Conservation (phyloP, 2,329 filamentous ascomycete genomes). For the Grosmannia huntii region DNA sequence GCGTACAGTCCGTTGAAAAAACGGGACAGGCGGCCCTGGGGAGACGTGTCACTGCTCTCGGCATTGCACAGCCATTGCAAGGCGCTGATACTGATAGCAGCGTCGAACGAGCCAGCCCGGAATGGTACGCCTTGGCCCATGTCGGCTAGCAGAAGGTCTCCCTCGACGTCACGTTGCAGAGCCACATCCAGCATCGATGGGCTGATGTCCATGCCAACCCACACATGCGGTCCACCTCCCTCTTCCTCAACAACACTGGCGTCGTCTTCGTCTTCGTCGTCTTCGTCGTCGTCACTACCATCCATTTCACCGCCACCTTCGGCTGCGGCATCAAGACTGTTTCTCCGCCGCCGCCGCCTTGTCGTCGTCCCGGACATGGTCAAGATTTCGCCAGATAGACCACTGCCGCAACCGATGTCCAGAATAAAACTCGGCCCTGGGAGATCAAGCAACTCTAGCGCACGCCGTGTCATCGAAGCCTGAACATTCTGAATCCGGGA, state of each 20-base stretch:
- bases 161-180: constrained; percentile 80
- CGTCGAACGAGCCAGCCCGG: constrained; percentile 82
- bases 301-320: background rate
- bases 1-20: constrained; percentile 94
- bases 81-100: constrained; percentile 85
- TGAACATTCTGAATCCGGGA: constrained; percentile 95
- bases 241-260: constrained; percentile 40
- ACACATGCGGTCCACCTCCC: constrained; percentile 76
- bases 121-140: constrained; percentile 95
- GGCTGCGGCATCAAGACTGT: background rate
- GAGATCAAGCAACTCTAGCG: constrained; percentile 81
- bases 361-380: constrained; percentile 27
- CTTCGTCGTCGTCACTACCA: background rate
- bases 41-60: constrained; percentile 72
- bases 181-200: constrained; percentile 96
- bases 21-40: constrained; percentile 61
- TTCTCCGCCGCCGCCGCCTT: background rate
- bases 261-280: constrained; percentile 3
- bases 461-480: constrained; percentile 84
- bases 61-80: constrained; percentile 99
- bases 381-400: constrained; percentile 87
- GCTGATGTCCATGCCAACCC: constrained; percentile 95
- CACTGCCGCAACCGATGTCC: constrained; percentile 92
- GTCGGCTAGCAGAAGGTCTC: constrained; percentile 86
- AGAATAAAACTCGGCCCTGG: constrained; percentile 73